Evolutionary conservation across 1,139 yeast species (phyloP).

Genomic region (Maudiozyma humilis): DNA sequence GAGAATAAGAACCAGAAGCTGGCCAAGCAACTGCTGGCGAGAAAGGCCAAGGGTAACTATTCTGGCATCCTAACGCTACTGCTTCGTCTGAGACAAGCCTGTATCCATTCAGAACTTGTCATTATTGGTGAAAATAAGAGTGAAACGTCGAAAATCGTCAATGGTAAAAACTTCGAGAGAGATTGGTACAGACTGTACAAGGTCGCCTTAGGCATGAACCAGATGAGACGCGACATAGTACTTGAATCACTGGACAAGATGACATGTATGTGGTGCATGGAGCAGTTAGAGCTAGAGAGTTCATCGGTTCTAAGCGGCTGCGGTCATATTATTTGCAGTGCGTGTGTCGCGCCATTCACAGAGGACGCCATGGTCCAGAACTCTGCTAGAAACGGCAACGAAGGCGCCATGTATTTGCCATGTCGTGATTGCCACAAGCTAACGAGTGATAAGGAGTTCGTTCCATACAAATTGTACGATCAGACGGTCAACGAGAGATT

Average conservation of each 20-base stretch:
- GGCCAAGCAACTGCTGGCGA: slow-evolving; percentile 40
- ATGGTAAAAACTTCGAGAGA: slow-evolving; percentile 26
- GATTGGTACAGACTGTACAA: slow-evolving; percentile 28
- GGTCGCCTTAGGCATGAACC: slow-evolving; percentile 23
- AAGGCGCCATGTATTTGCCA: slow-evolving; percentile 38
- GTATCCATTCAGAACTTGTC: slow-evolving; percentile 75
- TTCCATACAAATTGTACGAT: slow-evolving; percentile 47
- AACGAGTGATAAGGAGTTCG: slow-evolving; percentile 38
- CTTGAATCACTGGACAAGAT: slow-evolving; percentile 26
- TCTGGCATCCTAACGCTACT: slow-evolving; percentile 64
- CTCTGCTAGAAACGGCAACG: slow-evolving; percentile 32
- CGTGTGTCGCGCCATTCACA: slow-evolving; percentile 49
- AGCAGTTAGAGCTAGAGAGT: slow-evolving; percentile 43
- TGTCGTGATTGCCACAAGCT: slow-evolving; percentile 45
- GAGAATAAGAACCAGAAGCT: slow-evolving; percentile 51
- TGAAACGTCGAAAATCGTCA: slow-evolving; percentile 24
- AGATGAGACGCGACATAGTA: slow-evolving; percentile 24
- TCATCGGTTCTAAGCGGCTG: slow-evolving; percentile 47
- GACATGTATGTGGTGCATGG: slow-evolving; percentile 63
- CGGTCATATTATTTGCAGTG: slow-evolving; percentile 62
- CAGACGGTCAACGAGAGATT: slow-evolving; percentile 35
- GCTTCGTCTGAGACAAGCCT: slow-evolving; percentile 79
- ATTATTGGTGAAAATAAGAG: slow-evolving; percentile 50
- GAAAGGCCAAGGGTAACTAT: slow-evolving; percentile 37
- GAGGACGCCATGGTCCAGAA: slow-evolving; percentile 33